Conservation (phyloP, 2,329 filamentous ascomycete genomes). For the Aspergillus oerlinghausenensis region DNA sequence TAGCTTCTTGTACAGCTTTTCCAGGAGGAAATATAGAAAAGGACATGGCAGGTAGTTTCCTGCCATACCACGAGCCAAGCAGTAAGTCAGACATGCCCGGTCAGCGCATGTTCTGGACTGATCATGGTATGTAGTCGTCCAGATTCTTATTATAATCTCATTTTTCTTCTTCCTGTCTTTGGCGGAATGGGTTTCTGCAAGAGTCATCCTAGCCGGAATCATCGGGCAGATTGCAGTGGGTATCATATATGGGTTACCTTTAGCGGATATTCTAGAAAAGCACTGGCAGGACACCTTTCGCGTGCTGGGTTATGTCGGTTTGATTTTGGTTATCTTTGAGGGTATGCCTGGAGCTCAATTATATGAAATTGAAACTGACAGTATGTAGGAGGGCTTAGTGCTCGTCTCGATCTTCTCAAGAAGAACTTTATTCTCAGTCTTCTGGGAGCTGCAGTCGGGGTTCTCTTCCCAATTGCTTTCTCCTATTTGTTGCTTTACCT, state of each 20-base stretch:
- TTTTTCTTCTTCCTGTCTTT: slow-evolving; percentile 44
- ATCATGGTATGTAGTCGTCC: slow-evolving; percentile 28
- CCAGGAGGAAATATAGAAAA: not conserved
- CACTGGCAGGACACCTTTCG: slow-evolving; percentile 46
- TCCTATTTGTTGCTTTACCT: slow-evolving; percentile 42
- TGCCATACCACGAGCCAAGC: slow-evolving; percentile 38
- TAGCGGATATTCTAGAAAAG: slow-evolving; percentile 42
- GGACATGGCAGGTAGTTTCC: slow-evolving; percentile 24
- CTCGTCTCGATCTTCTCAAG: slow-evolving; percentile 45
- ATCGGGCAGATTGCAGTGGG: slow-evolving; percentile 47
- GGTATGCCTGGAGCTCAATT: slow-evolving; percentile 13
- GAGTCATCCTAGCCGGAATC: slow-evolving; percentile 42
- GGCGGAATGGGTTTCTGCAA: slow-evolving; percentile 39
- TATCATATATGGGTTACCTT: slow-evolving; percentile 43
- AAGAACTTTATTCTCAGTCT: slow-evolving; percentile 43
- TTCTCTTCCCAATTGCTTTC: slow-evolving; percentile 45
- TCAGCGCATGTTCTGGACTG: slow-evolving; percentile 3
- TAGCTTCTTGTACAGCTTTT: not conserved
- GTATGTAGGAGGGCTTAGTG: slow-evolving; percentile 40
- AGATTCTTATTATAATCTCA: slow-evolving; percentile 41
- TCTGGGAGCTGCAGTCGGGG: slow-evolving; percentile 41
- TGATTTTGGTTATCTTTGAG: slow-evolving; percentile 50
- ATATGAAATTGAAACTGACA: slow-evolving; percentile 6
- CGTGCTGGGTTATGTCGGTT: slow-evolving; percentile 45
- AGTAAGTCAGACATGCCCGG: slow-evolving; percentile 20